phyloP scores from a whole-genome alignment of 176 grass and related monocot genomes.

The Aegilops bicornis region DNA sequence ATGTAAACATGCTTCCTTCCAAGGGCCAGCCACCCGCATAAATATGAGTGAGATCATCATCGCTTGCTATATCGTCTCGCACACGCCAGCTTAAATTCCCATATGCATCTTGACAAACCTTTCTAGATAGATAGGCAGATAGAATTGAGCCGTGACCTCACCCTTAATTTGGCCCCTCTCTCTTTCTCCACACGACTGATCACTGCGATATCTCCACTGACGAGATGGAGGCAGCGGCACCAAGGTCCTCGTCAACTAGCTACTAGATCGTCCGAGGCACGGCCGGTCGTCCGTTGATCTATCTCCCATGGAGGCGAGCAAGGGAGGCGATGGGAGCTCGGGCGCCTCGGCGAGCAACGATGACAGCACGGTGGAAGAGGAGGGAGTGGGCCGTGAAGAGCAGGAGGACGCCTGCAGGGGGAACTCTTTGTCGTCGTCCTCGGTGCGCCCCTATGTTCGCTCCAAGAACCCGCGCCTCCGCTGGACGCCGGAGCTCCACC shows the following conservation, averaged over 20 bases:
- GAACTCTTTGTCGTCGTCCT: not conserved
- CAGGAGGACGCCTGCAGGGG: not conserved
- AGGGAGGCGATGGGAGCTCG: constrained; percentile 27
- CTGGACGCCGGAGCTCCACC: constrained; percentile 75
- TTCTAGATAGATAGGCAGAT: constrained; percentile 17
- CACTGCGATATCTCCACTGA: not conserved
- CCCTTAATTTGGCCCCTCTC: constrained; percentile 16
- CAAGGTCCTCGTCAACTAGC: constrained; percentile 3
- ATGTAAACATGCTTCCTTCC: not conserved
- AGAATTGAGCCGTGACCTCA: constrained; percentile 39
- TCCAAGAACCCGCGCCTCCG: constrained; percentile 82
- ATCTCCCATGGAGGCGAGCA: constrained; percentile 16
- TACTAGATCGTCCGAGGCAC: not conserved
- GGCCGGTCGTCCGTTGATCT: not conserved
- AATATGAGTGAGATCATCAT: constrained; percentile 13
- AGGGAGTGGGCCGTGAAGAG: not conserved
- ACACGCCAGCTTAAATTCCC: constrained; percentile 5
- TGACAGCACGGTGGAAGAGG: constrained; percentile 69
- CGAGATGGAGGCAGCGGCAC: not conserved
- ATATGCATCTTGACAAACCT: constrained; percentile 12
- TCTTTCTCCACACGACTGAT: not conserved
- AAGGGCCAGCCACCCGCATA: not conserved
- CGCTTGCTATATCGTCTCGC: constrained; percentile 19
- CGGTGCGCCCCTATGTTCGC: constrained; percentile 55
- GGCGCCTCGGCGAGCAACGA: constrained; percentile 34